Conservation (phyloP, 306 rosid species). For the Casuarina cunninghamiana region DNA sequence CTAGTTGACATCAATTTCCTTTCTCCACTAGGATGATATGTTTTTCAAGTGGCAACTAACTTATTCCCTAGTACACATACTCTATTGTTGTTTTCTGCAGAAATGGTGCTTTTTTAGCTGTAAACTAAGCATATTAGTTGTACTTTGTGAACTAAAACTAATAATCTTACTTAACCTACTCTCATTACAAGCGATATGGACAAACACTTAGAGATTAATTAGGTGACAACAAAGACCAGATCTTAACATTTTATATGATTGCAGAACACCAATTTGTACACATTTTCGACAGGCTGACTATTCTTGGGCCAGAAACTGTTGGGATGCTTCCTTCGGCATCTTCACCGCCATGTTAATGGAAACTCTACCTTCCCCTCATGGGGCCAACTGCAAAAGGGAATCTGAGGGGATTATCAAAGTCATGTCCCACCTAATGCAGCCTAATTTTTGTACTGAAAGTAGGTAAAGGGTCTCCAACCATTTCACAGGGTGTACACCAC, state of each 20-base stretch:
- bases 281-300: background rate
- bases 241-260: background rate
- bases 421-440: conserved; percentile 14
- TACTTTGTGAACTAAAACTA: background rate
- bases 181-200: background rate
- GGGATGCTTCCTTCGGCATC: background rate
- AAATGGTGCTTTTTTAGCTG: background rate
- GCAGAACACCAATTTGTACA: background rate
- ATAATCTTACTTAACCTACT: background rate
- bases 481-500: background rate
- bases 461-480: background rate
- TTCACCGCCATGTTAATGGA: background rate
- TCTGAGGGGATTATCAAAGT: background rate
- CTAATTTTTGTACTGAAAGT: background rate
- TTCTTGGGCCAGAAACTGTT: background rate
- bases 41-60: background rate
- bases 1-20: background rate
- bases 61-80: background rate
- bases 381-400: background rate
- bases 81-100: background rate
- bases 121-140: background rate
- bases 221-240: background rate
- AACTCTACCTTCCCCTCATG: background rate
- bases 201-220: background rate
- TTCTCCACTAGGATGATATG: background rate